Conservation (phyloP, 106 monocot species). For the Phalaenopsis equestris region DNA sequence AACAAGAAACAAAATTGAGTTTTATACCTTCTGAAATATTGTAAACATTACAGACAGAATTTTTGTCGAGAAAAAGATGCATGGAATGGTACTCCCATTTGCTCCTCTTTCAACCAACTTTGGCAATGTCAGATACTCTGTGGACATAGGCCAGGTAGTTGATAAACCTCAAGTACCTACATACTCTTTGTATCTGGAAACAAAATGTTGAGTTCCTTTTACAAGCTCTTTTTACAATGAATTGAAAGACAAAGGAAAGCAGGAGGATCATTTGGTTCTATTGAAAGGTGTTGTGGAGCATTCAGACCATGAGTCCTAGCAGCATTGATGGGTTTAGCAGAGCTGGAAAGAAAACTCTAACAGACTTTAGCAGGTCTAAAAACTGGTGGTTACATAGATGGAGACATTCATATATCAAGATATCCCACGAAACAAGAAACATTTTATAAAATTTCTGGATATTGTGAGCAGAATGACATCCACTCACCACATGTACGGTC, state of each 20-base stretch:
- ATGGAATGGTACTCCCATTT: conserved; percentile 29
- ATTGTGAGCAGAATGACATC: conserved; percentile 29
- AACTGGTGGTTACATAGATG: conserved; percentile 26
- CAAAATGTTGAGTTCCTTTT: background rate
- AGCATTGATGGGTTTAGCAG: conserved; percentile 26
- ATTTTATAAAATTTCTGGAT: conserved; percentile 23
- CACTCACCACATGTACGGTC: conserved; percentile 26
- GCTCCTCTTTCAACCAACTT: conserved; percentile 23
- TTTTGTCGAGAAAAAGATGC: background rate
- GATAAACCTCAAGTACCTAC: background rate
- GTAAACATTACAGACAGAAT: background rate
- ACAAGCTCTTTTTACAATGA: background rate
- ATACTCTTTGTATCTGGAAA: background rate
- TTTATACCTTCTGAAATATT: background rate
- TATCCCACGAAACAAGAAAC: conserved; percentile 30
- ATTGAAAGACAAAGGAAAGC: conserved; percentile 22
- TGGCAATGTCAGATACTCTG: conserved; percentile 20
- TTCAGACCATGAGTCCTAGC: conserved; percentile 28
- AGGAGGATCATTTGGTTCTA: conserved; percentile 16
- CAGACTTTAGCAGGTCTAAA: conserved; percentile 26
- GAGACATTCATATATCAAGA: conserved; percentile 18
- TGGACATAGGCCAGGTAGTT: conserved; percentile 21
- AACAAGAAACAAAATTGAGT: background rate
- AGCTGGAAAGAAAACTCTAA: conserved; percentile 27
- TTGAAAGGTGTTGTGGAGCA: conserved; percentile 25